Percentiles rank a stretch among this genome's conserved stretches.
These are phyloP conservation scores for Echium plantagineum DNA, from an alignment of 257 asterid genomes.

Conservation along the genomic window DNA sequence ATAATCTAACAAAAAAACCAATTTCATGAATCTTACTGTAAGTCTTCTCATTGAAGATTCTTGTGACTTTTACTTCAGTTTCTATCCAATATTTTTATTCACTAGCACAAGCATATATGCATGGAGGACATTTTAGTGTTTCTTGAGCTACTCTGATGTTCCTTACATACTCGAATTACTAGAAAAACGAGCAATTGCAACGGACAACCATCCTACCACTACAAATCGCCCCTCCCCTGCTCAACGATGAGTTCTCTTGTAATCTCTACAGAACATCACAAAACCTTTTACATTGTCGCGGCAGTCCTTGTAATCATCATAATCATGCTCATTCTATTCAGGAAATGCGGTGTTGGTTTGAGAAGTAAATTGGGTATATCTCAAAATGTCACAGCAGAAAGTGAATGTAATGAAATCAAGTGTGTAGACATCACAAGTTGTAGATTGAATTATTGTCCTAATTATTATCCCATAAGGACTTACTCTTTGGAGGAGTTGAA, in stretches of 20 bases:
- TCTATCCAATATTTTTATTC: neutral
- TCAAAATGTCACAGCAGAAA: slow-evolving; percentile 5
- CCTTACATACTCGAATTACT: too few species aligned
- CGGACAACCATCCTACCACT: too few species aligned
- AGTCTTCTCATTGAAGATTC: slow-evolving; percentile 3
- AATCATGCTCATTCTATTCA: slow-evolving; percentile 26
- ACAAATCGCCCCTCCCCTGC: slow-evolving; percentile 2
- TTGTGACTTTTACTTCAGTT: neutral
- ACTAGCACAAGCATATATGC: neutral
- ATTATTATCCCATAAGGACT: slow-evolving; percentile 35
- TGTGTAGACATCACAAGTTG: slow-evolving; percentile 6
- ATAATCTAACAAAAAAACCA: too few species aligned
- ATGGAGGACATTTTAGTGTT: neutral
- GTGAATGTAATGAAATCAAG: slow-evolving; percentile 12
- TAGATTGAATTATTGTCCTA: neutral
- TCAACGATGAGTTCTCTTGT: slow-evolving; percentile 47
- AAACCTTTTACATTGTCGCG: slow-evolving; percentile 39
- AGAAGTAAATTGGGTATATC: slow-evolving; percentile 16
- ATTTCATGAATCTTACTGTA: too few species aligned
- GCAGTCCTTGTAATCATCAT: slow-evolving; percentile 32
- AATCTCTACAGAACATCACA: slow-evolving; percentile 26
- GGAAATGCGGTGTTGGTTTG: slow-evolving; percentile 25
- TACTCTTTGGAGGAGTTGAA: slow-evolving; percentile 51
- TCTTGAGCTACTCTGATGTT: neutral
- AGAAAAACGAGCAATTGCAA: too few species aligned